These are phyloP conservation scores for Chenopodium quinoa DNA, from an alignment of 148 eudicot species.

Conservation along the genomic window DNA sequence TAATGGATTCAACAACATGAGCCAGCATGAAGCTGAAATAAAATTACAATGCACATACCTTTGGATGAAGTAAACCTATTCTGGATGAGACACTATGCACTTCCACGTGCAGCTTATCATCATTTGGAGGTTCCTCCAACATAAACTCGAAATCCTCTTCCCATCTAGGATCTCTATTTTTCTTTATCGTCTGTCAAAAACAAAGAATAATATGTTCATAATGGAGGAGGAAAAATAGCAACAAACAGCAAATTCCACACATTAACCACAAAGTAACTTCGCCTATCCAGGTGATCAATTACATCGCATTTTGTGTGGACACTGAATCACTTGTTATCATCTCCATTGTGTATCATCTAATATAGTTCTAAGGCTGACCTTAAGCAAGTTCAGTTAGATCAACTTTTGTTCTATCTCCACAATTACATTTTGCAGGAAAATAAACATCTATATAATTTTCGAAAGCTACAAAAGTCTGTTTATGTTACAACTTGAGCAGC, in stretches of 20 bases:
- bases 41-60: constrained; percentile 32
- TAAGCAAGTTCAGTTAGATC: too few species aligned
- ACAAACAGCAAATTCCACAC: not conserved
- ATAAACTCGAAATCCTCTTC: constrained; percentile 59
- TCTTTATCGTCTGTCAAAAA: constrained; percentile 46
- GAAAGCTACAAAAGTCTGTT: too few species aligned
- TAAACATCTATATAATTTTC: too few species aligned
- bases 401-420: too few species aligned
- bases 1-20: not conserved
- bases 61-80: constrained; percentile 54
- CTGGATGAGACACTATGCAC: constrained; percentile 51
- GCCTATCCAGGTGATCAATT: not conserved
- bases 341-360: too few species aligned
- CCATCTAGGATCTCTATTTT: constrained; percentile 69
- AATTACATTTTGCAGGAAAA: too few species aligned
- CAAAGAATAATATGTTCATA: not conserved
- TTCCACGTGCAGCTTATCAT: constrained; percentile 59
- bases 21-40: not conserved
- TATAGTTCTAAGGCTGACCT: too few species aligned
- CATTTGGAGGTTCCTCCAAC: constrained; percentile 59
- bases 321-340: too few species aligned
- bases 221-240: not conserved
- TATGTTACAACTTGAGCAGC: too few species aligned
- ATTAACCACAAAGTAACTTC: not conserved
- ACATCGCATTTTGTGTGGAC: too few species aligned